Conservation (phyloP, 345 rosid species). For the Ceriops decandra region DNA sequence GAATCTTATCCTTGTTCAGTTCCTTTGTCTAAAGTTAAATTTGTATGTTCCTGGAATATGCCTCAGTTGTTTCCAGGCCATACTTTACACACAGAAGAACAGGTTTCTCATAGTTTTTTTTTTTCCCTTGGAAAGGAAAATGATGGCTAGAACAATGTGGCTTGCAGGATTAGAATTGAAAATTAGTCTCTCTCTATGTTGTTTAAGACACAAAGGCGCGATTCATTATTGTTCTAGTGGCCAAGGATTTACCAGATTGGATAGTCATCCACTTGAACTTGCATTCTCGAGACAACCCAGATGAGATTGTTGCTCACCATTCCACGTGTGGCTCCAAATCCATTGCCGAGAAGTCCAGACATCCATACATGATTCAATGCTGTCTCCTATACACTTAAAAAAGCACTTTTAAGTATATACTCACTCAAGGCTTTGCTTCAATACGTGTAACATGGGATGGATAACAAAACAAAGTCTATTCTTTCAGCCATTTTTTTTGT, state of each 20-base stretch:
- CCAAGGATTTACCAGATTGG: constrained; percentile 49
- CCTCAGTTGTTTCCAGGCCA: no score
- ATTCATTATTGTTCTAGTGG: no score
- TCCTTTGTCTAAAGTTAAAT: no score
- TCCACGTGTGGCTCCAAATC: constrained; percentile 70
- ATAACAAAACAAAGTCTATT: background rate
- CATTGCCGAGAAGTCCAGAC: constrained; percentile 71
- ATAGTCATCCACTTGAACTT: constrained; percentile 50
- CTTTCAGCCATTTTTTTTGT: background rate
- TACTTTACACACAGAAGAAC: no score
- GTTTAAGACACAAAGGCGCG: no score
- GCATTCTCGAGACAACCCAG: constrained; percentile 74
- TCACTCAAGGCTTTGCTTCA: background rate
- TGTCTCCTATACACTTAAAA: constrained; percentile 40
- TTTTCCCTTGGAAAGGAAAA: no score
- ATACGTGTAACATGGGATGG: background rate
- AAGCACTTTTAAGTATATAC: background rate
- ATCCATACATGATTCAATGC: constrained; percentile 77
- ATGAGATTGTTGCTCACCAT: constrained; percentile 66
- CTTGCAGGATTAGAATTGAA: no score
- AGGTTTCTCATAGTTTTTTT: no score
- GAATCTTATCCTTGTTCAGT: no score
- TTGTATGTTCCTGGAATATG: no score
- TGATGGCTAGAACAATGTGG: no score
- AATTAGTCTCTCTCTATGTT: no score